Evolutionary conservation across 2,329 filamentous ascomycete genomes (phyloP).

Genomic region (Diaporthe nobilis): DNA sequence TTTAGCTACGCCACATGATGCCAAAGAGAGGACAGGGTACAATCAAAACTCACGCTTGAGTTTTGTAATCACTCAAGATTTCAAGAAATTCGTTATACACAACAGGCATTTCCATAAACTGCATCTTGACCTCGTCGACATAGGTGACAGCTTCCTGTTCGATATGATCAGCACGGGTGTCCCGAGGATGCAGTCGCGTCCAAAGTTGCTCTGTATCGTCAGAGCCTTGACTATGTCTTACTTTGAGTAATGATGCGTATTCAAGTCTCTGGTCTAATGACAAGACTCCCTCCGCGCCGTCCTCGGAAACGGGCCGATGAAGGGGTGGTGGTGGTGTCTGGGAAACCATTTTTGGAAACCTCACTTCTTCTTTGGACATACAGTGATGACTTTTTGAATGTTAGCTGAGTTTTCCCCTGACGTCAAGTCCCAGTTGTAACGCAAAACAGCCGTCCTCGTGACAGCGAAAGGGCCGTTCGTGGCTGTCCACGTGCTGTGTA

Average conservation of each 20-base stretch:
- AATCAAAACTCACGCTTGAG: slow-evolving; percentile 79
- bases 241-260: slow-evolving; percentile 58
- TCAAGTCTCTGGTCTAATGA: background rate
- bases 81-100: slow-evolving; percentile 97
- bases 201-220: slow-evolving; percentile 33
- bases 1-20: slow-evolving; percentile 39
- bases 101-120: slow-evolving; percentile 95
- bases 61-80: slow-evolving; percentile 99
- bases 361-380: background rate
- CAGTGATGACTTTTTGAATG: background rate
- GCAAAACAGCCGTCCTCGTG: background rate
- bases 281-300: no score
- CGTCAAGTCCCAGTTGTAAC: background rate
- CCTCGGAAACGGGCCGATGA: no score
- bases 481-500: background rate
- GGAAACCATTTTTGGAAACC: background rate
- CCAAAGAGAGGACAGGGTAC: background rate
- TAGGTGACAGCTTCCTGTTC: slow-evolving; percentile 85
- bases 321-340: background rate
- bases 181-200: background rate
- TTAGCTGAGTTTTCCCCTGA: background rate
- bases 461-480: background rate
- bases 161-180: slow-evolving; percentile 46
- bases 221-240: slow-evolving; percentile 55
- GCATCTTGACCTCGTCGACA: slow-evolving; percentile 97